Evolutionary conservation across 2,329 filamentous ascomycete genomes (phyloP), one percentile per base, ranked within the genome.

Genomic region (Erysiphe pulchra): DNA sequence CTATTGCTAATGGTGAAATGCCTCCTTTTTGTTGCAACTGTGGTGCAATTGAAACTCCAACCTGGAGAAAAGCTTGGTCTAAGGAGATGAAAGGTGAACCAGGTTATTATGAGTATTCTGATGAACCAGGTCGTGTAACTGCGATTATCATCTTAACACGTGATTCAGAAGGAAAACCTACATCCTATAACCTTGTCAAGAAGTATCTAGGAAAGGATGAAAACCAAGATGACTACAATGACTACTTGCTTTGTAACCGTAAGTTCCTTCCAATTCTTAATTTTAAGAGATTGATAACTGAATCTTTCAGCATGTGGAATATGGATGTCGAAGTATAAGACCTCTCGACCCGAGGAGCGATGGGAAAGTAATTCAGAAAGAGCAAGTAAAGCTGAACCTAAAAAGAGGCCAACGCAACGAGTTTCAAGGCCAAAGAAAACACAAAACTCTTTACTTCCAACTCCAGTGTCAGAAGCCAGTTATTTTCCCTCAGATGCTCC

Each of bases 31-130:
- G 90, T 59, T 73, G 73, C 50, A 93, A 95, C 55, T 98, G 90
- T 55, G 90, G 90, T 6, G 81, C 85, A 7, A 92, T 98, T 47
- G 82, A 95, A 55, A 98, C 90, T 0, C 83, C 87, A 0, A 94
- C 87, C 0, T 98, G 90, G 90, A 77, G 90, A 49, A 90, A 87
- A 56, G 83, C 90, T 12, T 94, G 80, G 69, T 75, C 76, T n/a
- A 83, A 84, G 55, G 69, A 81, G 8, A 69, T 77, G 41, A 65
- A 73, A 14, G 85, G 83, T 1, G 68, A 69, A 31, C 83, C 84
- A 0, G 68, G 71, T 2, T 73, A 77, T 48, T 69, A 81, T 42
- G 74, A 83, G 48, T 74, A 78, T 46, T 81, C 77, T 0, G 75
- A 80, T 48, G 77, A 78, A 53, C 76, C 79, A 42, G 78, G 80